phyloP scores from a whole-genome alignment of 2,329 filamentous ascomycete genomes.

The Talaromyces funiculosus region DNA sequence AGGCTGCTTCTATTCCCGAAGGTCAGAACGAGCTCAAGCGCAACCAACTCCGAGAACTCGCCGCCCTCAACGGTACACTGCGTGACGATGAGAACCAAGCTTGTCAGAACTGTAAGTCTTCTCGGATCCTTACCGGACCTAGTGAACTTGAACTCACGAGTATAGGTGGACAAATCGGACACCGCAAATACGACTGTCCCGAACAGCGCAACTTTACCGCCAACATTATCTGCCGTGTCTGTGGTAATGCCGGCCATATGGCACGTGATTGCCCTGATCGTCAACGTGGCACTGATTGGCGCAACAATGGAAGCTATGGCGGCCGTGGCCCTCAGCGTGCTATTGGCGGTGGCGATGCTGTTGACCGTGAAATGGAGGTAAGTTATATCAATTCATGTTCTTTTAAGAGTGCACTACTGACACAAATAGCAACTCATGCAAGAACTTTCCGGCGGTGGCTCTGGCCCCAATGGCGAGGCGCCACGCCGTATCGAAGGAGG shows the following conservation, averaged over 20 bases:
- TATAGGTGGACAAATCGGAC: slow-evolving; percentile 83
- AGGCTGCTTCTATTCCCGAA: slow-evolving; percentile 98
- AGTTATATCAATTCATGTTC: slow-evolving; percentile 28
- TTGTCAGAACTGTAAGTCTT: slow-evolving; percentile 78
- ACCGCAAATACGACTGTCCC: slow-evolving; percentile 97
- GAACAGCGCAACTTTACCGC: slow-evolving; percentile 98
- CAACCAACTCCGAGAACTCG: slow-evolving; percentile 95
- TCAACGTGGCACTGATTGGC: slow-evolving; percentile 85
- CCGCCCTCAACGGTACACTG: slow-evolving; percentile 95
- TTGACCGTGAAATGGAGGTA: slow-evolving; percentile 93
- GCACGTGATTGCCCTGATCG: slow-evolving; percentile 94
- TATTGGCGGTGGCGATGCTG: slow-evolving; percentile 72
- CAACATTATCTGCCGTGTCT: slow-evolving; percentile 97
- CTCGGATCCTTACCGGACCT: not conserved
- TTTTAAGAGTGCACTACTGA: slow-evolving; percentile 39
- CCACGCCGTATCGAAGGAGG: slow-evolving; percentile 83
- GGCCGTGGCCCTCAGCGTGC: slow-evolving; percentile 51
- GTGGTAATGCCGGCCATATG: slow-evolving; percentile 97
- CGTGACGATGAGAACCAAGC: slow-evolving; percentile 99
- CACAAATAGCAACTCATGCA: slow-evolving; percentile 80
- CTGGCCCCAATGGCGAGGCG: slow-evolving; percentile 51
- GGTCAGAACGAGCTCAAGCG: slow-evolving; percentile 98
- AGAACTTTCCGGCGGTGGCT: slow-evolving; percentile 80
- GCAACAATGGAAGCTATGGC: slow-evolving; percentile 60
- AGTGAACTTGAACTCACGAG: slow-evolving; percentile 18